phyloP scores from a whole-genome alignment of 257 asterid species.

The Perilla frutescens region DNA sequence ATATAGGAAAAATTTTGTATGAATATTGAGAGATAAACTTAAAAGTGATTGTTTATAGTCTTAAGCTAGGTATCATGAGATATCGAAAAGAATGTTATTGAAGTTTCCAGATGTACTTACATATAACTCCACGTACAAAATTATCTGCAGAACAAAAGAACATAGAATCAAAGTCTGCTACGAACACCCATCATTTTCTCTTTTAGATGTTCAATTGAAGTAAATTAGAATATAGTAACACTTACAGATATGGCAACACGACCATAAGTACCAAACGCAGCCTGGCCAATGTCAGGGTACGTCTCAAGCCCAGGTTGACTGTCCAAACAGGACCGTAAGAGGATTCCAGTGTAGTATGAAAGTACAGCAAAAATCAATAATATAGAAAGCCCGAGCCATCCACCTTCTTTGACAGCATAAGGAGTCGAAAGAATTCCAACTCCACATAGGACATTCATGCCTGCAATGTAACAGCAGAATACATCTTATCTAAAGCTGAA shows the following conservation, averaged over 20 bases:
- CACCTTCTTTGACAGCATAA: conserved; percentile 92
- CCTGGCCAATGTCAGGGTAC: conserved; percentile 98
- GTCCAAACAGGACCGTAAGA: conserved; percentile 80
- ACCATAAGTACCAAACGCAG: conserved; percentile 89
- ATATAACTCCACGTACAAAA: conserved; percentile 84
- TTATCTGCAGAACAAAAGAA: conserved; percentile 67
- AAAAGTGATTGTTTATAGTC: not conserved
- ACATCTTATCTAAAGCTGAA: not conserved
- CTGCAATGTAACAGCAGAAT: conserved; percentile 42
- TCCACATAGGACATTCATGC: conserved; percentile 92
- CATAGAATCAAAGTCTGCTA: conserved; percentile 36
- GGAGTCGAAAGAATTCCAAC: conserved; percentile 99
- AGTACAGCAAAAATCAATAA: conserved; percentile 70
- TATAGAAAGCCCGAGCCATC: conserved; percentile 90
- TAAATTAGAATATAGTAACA: conserved; percentile 11
- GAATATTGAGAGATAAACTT: not conserved
- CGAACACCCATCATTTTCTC: conserved; percentile 6
- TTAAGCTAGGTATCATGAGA: conserved; percentile 8
- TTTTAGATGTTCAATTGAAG: conserved; percentile 8
- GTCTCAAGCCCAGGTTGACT: conserved; percentile 96
- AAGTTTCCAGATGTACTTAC: conserved; percentile 60
- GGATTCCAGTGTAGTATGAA: conserved; percentile 93
- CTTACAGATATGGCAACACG: conserved; percentile 86
- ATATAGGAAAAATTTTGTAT: not conserved
- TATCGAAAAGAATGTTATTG: not conserved